These are phyloP conservation scores for Solanum habrochaites DNA, from an alignment of 257 asterid species.

Conservation along the genomic window DNA sequence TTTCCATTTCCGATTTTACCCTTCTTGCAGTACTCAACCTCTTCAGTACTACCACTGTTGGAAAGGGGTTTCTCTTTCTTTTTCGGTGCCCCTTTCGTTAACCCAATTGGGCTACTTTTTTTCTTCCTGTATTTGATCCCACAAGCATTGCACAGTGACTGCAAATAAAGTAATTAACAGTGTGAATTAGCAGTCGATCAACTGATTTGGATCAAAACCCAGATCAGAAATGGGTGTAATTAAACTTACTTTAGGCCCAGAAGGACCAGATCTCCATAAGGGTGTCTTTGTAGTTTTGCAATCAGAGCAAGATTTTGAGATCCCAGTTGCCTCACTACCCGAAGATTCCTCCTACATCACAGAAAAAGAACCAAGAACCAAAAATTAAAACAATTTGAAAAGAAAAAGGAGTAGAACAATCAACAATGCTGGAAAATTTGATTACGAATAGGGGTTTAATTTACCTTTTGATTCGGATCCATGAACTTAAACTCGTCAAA, in stretches of 20 bases:
- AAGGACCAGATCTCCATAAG: constrained; percentile 70
- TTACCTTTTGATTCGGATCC: constrained; percentile 34
- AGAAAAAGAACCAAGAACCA: background rate
- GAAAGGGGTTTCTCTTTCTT: background rate
- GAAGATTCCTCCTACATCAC: constrained; percentile 21
- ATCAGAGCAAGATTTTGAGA: constrained; percentile 30
- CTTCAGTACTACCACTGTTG: background rate
- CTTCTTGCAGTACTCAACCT: background rate
- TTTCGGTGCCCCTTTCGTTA: background rate
- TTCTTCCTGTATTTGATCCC: constrained; percentile 62
- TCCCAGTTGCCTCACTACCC: constrained; percentile 4
- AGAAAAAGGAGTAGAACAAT: background rate
- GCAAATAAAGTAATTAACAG: background rate
- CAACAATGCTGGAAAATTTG: background rate
- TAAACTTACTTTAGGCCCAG: constrained; percentile 52
- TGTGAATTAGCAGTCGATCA: background rate
- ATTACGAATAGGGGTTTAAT: background rate
- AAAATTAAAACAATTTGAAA: background rate
- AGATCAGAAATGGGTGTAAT: background rate
- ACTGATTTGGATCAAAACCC: background rate
- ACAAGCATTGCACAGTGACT: constrained; percentile 77
- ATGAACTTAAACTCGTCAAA: constrained; percentile 1
- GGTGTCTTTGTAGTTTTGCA: constrained; percentile 71
- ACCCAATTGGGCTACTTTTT: background rate
- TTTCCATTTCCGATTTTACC: constrained; percentile 12